These are phyloP conservation scores for Lasiosphaeria hispida DNA, from an alignment of 495 filamentous ascomycete species.

Conservation along the genomic window DNA sequence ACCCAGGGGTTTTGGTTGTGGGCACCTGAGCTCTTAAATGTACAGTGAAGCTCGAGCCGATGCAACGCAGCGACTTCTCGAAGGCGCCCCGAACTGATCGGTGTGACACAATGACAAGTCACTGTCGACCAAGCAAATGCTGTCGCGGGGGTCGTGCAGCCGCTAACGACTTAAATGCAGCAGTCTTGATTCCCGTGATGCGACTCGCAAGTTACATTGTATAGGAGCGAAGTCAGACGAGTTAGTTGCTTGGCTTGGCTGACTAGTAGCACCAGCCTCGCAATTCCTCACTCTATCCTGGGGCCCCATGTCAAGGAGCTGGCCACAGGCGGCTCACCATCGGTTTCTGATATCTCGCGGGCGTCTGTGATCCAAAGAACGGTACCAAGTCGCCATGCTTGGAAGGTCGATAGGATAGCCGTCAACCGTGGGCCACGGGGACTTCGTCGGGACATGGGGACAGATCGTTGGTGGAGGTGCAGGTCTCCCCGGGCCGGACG, in stretches of 20 bases:
- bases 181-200: background rate
- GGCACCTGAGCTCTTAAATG: no score
- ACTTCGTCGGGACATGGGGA: background rate
- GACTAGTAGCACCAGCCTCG: no score
- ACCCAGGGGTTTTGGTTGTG: no score
- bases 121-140: background rate
- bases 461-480: background rate
- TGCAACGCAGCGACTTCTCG: no score
- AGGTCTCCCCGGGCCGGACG: background rate
- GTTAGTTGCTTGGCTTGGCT: no score
- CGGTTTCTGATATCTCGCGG: background rate
- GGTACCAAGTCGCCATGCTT: background rate
- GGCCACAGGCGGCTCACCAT: conserved; percentile 1
- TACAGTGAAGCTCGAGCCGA: no score
- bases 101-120: no score
- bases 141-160: background rate
- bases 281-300: no score
- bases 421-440: background rate
- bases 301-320: no score
- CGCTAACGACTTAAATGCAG: background rate
- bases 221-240: no score
- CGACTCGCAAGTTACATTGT: background rate
- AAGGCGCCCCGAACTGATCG: no score
- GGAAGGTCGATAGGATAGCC: background rate
- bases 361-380: background rate